Evolutionary conservation across 1,284 basidiomycete genomes (phyloP), one percentile per base, ranked within the genome.

Genomic region (Malassezia vespertilionis): DNA sequence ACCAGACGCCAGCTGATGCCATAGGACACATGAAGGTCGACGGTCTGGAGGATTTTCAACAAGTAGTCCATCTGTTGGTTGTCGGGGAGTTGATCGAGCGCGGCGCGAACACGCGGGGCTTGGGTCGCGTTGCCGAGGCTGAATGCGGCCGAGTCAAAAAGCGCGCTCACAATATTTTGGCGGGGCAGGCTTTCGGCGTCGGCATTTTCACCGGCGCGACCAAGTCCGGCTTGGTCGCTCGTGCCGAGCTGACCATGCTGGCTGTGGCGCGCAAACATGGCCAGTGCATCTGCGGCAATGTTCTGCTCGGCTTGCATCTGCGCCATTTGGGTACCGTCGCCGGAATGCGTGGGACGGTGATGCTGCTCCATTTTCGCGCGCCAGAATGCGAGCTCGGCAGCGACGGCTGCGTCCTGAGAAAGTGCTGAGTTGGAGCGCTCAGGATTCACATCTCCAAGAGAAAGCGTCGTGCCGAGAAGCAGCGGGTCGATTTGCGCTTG

Each of bases 1-100:
- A 63, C 56, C n/a, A 63, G 53, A 7, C 57, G 55, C 61, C 61
- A 63, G 26, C 55, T 60, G 41, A 63, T 57, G 20, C 59, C 61
- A 27, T 59, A 56, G 1, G 53, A 53, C 2, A 58, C 53, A 17
- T 54, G 54, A 44, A 47, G 42, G 28, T 63, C 61, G 32, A 61
- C 58, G 1, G 55, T 54, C 15, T 60, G 57, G n/a, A 63, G 34
- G 22, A 55, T 57, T 41, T 58, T 56, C 40, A 63, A 53, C 20
- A 63, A 53, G n/a, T 59, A 57, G 26, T 63, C 58, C 33, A 55
- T 54, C 15, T 59, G 58, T 33, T 63, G 61, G 24, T 57, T 55
- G 44, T 59, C 58, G 9, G 61, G 61, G 12, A 63, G 46, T 18
- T 57, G 46, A 26, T 60, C 61, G 11, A 63, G 44, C 38, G 60